Base-by-base conservation (phyloP, 2,329 filamentous ascomycete species). In the Colletotrichum horii region DNA sequence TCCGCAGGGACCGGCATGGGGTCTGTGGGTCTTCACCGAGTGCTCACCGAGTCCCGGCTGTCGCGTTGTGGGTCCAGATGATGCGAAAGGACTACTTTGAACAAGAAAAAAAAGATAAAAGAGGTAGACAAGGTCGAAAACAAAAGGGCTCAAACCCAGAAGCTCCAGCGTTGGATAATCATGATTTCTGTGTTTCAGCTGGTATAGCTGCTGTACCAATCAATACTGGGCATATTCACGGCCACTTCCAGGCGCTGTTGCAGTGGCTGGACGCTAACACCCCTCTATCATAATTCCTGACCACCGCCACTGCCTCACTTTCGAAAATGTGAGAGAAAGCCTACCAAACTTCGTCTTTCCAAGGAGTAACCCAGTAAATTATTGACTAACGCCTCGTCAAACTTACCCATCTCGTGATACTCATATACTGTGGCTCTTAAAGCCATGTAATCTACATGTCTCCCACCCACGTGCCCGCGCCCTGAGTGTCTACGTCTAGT, bases 1-100 rank as follows among this genome's bases (percentile, higher is more conserved):
- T 77, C 76, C 77, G 75, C 55, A 76, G 74, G 74, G 62, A 58
- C 74, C 52, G 48, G 52, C 38, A 74, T 52, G 36, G 74, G 66
- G 38, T 34, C 12, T 30, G 52, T 22, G 12, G n/a, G 19, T 36
- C 14, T 38, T 62, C 26, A 66, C 48, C 61, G 32, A 66, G 34
- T n/a, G 8, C 28, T 71, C 38, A 71, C 70, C 62, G 62, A 66
- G 11, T 26, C 15, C 55, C 11, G n/a, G 8, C 16, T 3, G 32
- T 22, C 43, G 43, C 43, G 2, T 52, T 52, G n/a, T 52, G 43
- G n/a, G 43, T 52, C 43, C 43, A 3, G 43, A 22, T 22, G 43
- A 52, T 22, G 22, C 22, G 43, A 14, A 52, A 52, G 43, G 4
- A 22, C 43, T 19, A 52, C 43, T 14, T 52, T 52, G 0, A 1